Conservation (phyloP, 305 asterid genomes). For the Ilex paraguariensis region DNA sequence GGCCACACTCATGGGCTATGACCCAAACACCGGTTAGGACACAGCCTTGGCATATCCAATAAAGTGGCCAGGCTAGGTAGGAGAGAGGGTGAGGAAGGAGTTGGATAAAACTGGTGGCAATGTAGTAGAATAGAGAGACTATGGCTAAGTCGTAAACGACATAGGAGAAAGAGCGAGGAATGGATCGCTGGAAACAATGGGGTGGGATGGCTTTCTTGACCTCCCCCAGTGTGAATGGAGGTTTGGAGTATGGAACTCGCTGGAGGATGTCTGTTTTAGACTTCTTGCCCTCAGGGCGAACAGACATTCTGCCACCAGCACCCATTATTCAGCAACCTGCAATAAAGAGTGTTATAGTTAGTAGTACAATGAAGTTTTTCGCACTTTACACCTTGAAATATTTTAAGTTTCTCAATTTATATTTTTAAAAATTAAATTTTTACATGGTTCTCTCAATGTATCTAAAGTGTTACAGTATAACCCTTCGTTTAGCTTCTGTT, state of each 20-base stretch:
- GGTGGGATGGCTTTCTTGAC: slow-evolving; percentile 83
- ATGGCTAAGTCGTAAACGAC: slow-evolving; percentile 53
- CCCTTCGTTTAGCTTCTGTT: no score
- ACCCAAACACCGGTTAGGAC: slow-evolving; percentile 82
- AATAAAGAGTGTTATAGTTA: no score
- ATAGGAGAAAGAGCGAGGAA: slow-evolving; percentile 70
- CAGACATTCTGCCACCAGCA: no score
- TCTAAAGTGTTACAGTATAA: no score
- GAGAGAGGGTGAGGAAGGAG: slow-evolving; percentile 48
- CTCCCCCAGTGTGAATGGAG: slow-evolving; percentile 70
- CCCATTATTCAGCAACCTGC: no score
- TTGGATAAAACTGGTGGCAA: slow-evolving; percentile 57
- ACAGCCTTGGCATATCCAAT: slow-evolving; percentile 72
- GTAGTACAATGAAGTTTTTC: no score
- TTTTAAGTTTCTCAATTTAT: no score
- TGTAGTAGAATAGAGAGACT: slow-evolving; percentile 49
- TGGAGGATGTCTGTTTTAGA: no score
- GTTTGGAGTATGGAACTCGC: slow-evolving; percentile 34
- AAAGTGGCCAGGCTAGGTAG: slow-evolving; percentile 63
- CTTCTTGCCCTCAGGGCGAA: no score
- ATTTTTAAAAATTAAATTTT: no score
- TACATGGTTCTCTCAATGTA: no score
- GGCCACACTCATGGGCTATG: slow-evolving; percentile 78
- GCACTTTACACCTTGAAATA: no score
- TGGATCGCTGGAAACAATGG: slow-evolving; percentile 80